Percentiles rank a stretch among this genome's conserved stretches.
These are phyloP conservation scores for Mycena sp. DNA, from an alignment of 1,284 basidiomycete species.

Conservation along the genomic window DNA sequence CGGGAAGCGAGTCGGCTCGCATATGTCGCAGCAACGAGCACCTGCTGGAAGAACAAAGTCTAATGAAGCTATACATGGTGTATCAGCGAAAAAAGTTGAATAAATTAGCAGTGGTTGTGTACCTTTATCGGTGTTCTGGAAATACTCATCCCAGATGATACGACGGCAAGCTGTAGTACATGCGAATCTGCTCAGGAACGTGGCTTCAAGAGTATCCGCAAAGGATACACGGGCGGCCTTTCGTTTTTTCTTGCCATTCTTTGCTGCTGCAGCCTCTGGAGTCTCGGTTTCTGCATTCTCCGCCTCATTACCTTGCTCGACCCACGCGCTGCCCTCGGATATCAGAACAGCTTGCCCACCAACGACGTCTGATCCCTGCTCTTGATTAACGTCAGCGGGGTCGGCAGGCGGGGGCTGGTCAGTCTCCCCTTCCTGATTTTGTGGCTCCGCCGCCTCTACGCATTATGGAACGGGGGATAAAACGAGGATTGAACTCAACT, in stretches of 20 bases:
- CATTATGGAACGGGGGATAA: no score
- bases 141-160: slow-evolving; percentile 26
- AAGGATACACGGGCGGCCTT: background rate
- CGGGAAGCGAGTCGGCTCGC: slow-evolving; percentile 17
- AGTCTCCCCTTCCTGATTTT: background rate
- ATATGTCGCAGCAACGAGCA: slow-evolving; percentile 29
- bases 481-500: no score
- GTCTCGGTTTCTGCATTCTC: background rate
- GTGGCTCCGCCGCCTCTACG: background rate
- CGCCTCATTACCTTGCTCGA: no score
- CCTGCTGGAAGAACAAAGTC: background rate
- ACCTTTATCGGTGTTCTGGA: slow-evolving; percentile 23
- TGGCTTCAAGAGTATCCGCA: background rate
- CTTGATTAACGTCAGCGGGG: no score
- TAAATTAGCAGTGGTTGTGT: background rate
- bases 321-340: background rate
- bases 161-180: slow-evolving; percentile 23
- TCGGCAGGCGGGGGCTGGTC: background rate
- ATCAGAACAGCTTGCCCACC: background rate
- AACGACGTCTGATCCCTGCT: slow-evolving; percentile 1
- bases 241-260: slow-evolving; percentile 4
- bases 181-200: slow-evolving; percentile 18
- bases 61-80: background rate
- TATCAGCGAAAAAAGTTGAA: background rate
- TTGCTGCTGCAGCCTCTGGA: background rate